Percentiles rank a stretch among this genome's conserved stretches.
Evolutionary conservation across 768 basidiomycete genomes (phyloP).

Genomic region (Trametes elegans): DNA sequence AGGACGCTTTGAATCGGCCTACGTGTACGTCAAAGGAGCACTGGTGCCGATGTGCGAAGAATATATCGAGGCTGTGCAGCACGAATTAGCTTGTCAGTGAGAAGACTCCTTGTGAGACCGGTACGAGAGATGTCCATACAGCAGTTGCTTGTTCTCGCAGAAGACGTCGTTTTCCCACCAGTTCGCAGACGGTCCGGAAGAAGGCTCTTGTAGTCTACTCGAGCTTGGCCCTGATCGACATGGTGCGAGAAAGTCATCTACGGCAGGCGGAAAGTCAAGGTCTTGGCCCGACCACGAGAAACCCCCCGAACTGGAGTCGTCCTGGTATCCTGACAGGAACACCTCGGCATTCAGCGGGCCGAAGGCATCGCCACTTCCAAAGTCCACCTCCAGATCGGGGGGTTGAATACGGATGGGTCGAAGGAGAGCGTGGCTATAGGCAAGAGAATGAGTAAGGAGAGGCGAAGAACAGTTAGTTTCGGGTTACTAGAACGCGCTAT

Average conservation of each 20-base stretch:
- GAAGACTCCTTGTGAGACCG: conserved; percentile 5
- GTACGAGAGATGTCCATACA: conserved; percentile 32
- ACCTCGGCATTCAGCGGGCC: neutral
- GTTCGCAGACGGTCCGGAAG: conserved; percentile 10
- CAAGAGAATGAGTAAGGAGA: neutral
- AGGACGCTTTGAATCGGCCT: conserved; percentile 40
- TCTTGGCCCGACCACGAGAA: conserved; percentile 5
- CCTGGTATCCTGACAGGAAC: neutral
- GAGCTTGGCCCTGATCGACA: conserved; percentile 12
- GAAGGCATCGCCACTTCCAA: neutral
- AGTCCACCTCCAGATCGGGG: conserved; percentile 10
- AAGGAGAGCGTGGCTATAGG: neutral
- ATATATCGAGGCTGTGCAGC: conserved; percentile 47
- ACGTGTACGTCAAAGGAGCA: conserved; percentile 55
- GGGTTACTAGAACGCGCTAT: neutral
- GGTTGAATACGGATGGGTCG: conserved; percentile 6
- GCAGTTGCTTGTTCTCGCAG: conserved; percentile 36
- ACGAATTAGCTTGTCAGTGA: neutral
- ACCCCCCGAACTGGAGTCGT: neutral
- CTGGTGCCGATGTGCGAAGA: conserved; percentile 56
- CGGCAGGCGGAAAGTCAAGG: conserved; percentile 7
- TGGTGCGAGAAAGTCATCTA: conserved; percentile 15
- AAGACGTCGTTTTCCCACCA: conserved; percentile 29
- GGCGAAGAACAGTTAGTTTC: neutral
- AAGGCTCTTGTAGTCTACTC: conserved; percentile 6